Conservation (phyloP, 2,329 filamentous ascomycete genomes). For the Emericellopsis atlantica region DNA sequence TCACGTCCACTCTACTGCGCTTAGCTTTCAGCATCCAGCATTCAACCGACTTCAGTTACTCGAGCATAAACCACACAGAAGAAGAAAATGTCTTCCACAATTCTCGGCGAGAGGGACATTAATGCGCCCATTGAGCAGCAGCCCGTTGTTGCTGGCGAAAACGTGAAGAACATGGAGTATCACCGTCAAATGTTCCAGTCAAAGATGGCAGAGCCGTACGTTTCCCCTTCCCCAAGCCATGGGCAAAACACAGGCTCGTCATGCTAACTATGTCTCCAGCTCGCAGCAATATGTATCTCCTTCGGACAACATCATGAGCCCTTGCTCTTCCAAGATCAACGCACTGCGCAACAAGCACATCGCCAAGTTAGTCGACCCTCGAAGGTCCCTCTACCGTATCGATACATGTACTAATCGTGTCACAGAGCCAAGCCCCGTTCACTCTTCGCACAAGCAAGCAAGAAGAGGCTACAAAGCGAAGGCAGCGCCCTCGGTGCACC, state of each 20-base stretch:
- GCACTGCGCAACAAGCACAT: slow-evolving; percentile 71
- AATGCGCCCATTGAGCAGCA: slow-evolving; percentile 36
- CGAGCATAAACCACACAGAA: slow-evolving; percentile 2
- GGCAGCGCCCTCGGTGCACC: slow-evolving; percentile 25
- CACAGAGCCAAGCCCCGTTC: slow-evolving; percentile 53
- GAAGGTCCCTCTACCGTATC: background rate
- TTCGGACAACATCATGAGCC: slow-evolving; percentile 82
- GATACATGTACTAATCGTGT: background rate
- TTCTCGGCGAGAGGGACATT: slow-evolving; percentile 54
- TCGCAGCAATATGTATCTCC: slow-evolving; percentile 59
- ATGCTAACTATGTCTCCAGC: background rate
- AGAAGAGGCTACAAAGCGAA: slow-evolving; percentile 45
- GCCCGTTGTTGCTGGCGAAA: slow-evolving; percentile 19
- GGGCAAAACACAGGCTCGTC: background rate
- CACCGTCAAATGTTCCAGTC: slow-evolving; percentile 64
- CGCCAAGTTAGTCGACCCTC: slow-evolving; percentile 49
- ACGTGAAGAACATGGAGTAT: slow-evolving; percentile 60
- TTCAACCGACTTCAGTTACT: slow-evolving; percentile 16
- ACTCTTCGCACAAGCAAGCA: slow-evolving; percentile 52
- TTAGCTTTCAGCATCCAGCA: slow-evolving; percentile 1
- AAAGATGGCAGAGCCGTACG: slow-evolving; percentile 58
- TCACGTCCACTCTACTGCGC: background rate
- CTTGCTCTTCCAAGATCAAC: slow-evolving; percentile 71
- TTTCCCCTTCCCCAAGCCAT: slow-evolving; percentile 6
- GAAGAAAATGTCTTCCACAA: slow-evolving; percentile 39